Evolutionary conservation across 192 early-diverging fungal species (phyloP).

Genomic region (Coemansia sp.): DNA sequence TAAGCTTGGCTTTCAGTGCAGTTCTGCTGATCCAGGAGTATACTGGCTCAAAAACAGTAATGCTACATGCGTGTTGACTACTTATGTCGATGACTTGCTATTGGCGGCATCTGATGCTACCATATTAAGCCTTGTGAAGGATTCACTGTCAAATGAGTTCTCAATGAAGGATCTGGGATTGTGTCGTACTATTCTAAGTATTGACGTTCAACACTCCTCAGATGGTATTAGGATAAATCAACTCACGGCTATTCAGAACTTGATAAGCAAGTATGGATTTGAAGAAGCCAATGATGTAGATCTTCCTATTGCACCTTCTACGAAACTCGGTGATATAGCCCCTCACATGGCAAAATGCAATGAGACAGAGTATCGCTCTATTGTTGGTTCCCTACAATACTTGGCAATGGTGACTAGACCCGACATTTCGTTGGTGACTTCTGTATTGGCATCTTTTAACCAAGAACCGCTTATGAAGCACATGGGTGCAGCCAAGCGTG

Average conservation of each 20-base stretch:
- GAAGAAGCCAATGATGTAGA: not conserved
- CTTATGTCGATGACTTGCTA: constrained; percentile 16
- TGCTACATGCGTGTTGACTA: not conserved
- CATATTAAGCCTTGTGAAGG: not conserved
- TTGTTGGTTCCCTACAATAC: not conserved
- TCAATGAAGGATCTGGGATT: constrained; percentile 1
- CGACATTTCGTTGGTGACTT: not conserved
- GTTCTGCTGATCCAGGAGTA: not conserved
- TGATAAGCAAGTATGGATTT: not conserved
- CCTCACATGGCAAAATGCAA: not conserved
- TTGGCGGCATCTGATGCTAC: constrained; percentile 5
- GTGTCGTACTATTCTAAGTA: not conserved
- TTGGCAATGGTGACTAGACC: not conserved
- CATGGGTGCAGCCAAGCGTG: not conserved
- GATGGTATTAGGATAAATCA: not conserved
- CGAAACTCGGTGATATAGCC: not conserved
- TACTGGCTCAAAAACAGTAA: not conserved
- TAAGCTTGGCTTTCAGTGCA: not conserved
- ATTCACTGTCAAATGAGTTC: not conserved
- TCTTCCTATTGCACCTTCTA: not conserved
- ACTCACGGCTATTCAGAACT: not conserved
- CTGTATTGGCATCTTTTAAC: not conserved
- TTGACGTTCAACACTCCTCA: not conserved
- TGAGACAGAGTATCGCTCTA: not conserved
- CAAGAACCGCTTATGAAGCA: not conserved